phyloP scores from a whole-genome alignment of 495 filamentous ascomycete genomes.

The Penicillium tannophilum region DNA sequence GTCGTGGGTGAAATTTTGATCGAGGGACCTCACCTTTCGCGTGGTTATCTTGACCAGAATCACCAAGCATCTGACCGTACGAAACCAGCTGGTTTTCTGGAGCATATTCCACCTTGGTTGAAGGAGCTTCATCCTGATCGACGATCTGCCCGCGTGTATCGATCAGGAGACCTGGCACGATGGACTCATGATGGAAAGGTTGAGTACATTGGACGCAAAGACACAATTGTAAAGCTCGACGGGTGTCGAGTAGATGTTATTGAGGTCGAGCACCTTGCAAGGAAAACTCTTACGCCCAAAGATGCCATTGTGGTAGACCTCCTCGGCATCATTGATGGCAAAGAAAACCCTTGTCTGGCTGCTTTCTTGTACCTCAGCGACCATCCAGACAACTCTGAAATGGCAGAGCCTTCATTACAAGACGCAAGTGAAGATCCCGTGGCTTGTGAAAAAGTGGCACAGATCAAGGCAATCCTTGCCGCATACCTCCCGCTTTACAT shows the following conservation, averaged over 20 bases:
- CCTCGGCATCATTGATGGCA: slow-evolving; percentile 24
- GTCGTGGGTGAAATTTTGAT: slow-evolving; percentile 58
- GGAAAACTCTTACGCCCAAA: slow-evolving; percentile 11
- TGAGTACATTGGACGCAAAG: slow-evolving; percentile 72
- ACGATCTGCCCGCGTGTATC: slow-evolving; percentile 47
- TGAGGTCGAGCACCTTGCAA: slow-evolving; percentile 57
- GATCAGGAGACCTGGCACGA: slow-evolving; percentile 78
- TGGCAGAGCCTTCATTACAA: neutral
- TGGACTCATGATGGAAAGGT: slow-evolving; percentile 70
- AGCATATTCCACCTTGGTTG: slow-evolving; percentile 17
- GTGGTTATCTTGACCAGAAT: slow-evolving; percentile 51
- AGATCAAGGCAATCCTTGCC: slow-evolving; percentile 10
- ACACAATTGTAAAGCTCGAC: slow-evolving; percentile 80
- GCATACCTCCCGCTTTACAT: slow-evolving; percentile 26
- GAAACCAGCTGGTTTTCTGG: slow-evolving; percentile 23
- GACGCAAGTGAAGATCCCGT: neutral
- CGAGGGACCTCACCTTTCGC: slow-evolving; percentile 57
- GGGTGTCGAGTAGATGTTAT: slow-evolving; percentile 77
- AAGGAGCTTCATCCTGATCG: slow-evolving; percentile 6
- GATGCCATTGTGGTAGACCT: slow-evolving; percentile 32
- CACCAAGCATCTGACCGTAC: neutral
- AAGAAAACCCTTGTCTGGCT: slow-evolving; percentile 23
- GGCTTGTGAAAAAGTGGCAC: neutral
- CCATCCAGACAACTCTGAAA: slow-evolving; percentile 6
- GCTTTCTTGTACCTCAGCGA: slow-evolving; percentile 25